These are phyloP conservation scores for Amborella trichopoda DNA, from an alignment of 164 flowering plant species.

Conservation along the genomic window DNA sequence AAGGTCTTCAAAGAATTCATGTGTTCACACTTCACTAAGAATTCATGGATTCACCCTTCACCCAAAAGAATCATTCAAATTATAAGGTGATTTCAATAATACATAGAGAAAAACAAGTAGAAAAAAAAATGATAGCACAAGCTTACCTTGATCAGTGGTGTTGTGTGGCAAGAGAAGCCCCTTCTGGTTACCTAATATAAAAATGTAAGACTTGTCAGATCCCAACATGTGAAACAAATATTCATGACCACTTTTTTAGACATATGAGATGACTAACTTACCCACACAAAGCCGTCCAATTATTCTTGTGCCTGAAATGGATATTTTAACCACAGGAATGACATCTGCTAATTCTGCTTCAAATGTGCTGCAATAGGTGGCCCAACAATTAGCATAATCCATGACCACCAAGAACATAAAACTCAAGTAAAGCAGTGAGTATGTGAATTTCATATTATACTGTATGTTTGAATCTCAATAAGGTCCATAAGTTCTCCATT, in stretches of 20 bases:
- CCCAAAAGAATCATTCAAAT: too few species aligned
- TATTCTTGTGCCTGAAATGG: slow-evolving; percentile 76
- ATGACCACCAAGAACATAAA: slow-evolving; percentile 1
- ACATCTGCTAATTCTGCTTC: slow-evolving; percentile 78
- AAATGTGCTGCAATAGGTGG: slow-evolving; percentile 39
- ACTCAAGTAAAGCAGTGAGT: background rate
- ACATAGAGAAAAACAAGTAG: too few species aligned
- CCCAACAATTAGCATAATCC: slow-evolving; percentile 1
- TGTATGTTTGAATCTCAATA: background rate
- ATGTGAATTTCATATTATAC: too few species aligned
- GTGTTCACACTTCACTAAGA: too few species aligned
- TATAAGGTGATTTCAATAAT: too few species aligned
- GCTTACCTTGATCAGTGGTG: slow-evolving; percentile 89
- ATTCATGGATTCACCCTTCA: too few species aligned
- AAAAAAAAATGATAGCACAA: too few species aligned
- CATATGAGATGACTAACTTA: slow-evolving; percentile 3
- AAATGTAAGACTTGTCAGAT: background rate
- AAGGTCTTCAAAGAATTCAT: too few species aligned
- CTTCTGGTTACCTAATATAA: slow-evolving; percentile 65
- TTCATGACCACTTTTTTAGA: background rate
- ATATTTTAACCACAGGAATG: slow-evolving; percentile 87
- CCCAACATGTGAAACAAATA: background rate
- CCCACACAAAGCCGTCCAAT: slow-evolving; percentile 85
- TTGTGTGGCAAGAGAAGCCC: slow-evolving; percentile 87
- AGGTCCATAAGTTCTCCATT: background rate